Base-by-base conservation (phyloP, 495 filamentous ascomycete species). In the Patellaria atrata region DNA sequence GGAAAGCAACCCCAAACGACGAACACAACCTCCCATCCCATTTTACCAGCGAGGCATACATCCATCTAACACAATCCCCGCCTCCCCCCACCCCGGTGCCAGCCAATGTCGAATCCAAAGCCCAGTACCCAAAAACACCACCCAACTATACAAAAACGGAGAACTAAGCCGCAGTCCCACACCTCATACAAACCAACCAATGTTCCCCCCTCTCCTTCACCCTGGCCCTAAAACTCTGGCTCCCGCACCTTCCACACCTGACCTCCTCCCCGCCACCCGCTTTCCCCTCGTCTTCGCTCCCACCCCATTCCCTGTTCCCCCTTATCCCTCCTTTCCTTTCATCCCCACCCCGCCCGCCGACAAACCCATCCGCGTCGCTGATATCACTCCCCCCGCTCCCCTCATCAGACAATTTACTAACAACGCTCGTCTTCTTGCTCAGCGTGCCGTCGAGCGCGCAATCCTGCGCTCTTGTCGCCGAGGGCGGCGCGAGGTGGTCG, bases 141-240 rank as follows among this genome's bases (percentile, higher is more conserved):
- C 2, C 15, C 20, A 11, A 11, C 27, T 12, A 30, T 5, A 13
- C 13, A 30, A 13, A 11, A 7, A 6, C 6, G 10, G 16, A 16
- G 22, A 16, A 5, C 30, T 22, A 33, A 18, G 27, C 33, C 10
- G 43, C 16, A 21, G 20, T 47, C 25, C 56, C 58, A 54, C 70
- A 75, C 10, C 48, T 57, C 25, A 57, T 60, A 50, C 71, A 75
- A 19, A 68, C 64, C 47, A 75, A 46, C 21, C 52, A 59, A 52
- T 63, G 61, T 40, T 60, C 60, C 32, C 64, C 62, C 35, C 51
- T 55, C 19, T 59, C 45, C 16, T 27, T 58, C 30, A 61, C 61
- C 30, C 55, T 65, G 16, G 63, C 67, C 22, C 61, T 64, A 42
- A 75, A 75, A 38, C 59, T 70, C 13, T 47, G 58, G 1, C 65